phyloP scores from a whole-genome alignment of 2,329 filamentous ascomycete genomes.

The Didymella glomerata region DNA sequence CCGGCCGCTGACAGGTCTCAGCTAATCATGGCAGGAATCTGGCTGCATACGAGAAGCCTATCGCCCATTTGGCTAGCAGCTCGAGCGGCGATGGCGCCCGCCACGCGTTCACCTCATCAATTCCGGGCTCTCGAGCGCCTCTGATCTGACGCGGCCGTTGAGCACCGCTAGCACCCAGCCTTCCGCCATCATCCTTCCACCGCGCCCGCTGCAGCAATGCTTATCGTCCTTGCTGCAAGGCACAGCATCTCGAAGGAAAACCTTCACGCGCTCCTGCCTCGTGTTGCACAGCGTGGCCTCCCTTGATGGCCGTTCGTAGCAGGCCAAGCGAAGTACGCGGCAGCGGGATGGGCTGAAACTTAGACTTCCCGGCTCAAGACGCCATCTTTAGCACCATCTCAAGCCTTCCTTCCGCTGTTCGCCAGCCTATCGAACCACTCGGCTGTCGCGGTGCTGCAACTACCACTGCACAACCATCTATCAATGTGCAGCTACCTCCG shows the following conservation, averaged over 20 bases:
- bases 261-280: not conserved
- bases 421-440: constrained; percentile 9
- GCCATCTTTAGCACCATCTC: constrained; percentile 13
- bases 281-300: constrained; percentile 13
- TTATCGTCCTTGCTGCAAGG: constrained; percentile 10
- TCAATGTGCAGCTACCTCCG: constrained; percentile 3
- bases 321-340: constrained; percentile 17
- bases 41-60: not conserved
- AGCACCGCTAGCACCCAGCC: not conserved
- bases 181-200: not conserved
- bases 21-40: constrained; percentile 1
- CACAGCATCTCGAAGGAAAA: constrained; percentile 2
- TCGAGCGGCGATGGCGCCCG: constrained; percentile 1
- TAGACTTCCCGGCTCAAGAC: constrained; percentile 8
- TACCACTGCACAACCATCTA: constrained; percentile 6
- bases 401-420: not conserved
- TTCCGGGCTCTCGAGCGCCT: constrained; percentile 5
- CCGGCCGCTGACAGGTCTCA: constrained; percentile 5
- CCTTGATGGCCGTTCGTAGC: constrained; percentile 17
- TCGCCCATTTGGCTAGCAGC: constrained; percentile 12
- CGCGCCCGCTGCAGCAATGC: constrained; percentile 5
- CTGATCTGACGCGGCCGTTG: constrained; percentile 11
- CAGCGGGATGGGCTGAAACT: constrained; percentile 21
- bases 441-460: not conserved
- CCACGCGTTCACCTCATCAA: constrained; percentile 20